Evolutionary conservation across 345 rosid genomes (phyloP), one percentile per base, ranked within the genome.

Genomic region (Eucalyptus globulus): DNA sequence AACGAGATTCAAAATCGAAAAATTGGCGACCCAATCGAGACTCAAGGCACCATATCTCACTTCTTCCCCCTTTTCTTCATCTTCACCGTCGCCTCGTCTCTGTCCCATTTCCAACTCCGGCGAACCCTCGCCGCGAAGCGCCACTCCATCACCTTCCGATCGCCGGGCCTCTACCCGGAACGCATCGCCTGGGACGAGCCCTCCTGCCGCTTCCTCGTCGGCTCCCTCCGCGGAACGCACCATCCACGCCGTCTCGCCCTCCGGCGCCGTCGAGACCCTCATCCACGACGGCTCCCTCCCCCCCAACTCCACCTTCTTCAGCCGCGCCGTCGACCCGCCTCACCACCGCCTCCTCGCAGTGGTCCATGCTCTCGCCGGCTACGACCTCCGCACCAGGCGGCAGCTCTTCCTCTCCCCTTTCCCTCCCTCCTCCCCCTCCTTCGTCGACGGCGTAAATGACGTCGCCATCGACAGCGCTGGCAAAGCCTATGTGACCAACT

Each of bases 401-500:
- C 96, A 96, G 86, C 94, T 97, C 56, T 97, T 97, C 87, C 0
- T 3, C 5, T 22, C 91, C 3, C 96, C 96, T 14, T 98, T 95
- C 92, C 94, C 93, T 56, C 92, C 94, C 40, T 97, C 94, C 96
- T 92, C 91, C 89, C 27, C 92, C 98, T 97, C 90, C 90, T 92
- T 31, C 50, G 93, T 92, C 6, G 90, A 94, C 49, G 80, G 62
- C 4, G 96, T 96, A 1, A 96, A 96, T 87, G 97, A 92, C 88
- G 96, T 96, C 34, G 93, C 95, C 14, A 94, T 94, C 26, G 97
- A 96, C 87, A 94, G 88, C 92, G 87, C 90, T 0, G 96, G 97
- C 26, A 94, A 94, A 92, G 95, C 99, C 27, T 96, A 92, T 92
- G 96, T 96, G 92, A 96, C 99, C 31, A 93, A 94, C 89, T 93